Conservation (phyloP, 2,329 filamentous ascomycete genomes). For the Colletotrichum graminicola region DNA sequence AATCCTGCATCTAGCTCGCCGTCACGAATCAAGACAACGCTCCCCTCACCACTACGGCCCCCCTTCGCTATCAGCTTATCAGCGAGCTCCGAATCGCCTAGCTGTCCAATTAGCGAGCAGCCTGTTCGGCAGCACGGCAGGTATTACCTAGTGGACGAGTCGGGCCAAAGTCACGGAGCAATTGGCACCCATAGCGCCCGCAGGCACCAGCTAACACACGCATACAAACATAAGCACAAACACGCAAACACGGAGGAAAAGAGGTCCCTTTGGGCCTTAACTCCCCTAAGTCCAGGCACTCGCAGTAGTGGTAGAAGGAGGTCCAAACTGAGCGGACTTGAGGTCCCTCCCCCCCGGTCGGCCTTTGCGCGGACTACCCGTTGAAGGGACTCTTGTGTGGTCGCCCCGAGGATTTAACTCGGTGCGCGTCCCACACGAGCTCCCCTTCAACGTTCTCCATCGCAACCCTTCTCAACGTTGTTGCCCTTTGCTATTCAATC, state of each 20-base stretch:
- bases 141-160: conserved; percentile 12
- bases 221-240: background rate
- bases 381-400: conserved; percentile 38
- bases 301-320: background rate
- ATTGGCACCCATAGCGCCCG: conserved; percentile 19
- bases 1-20: conserved; percentile 2
- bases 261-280: conserved; percentile 21
- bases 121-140: conserved; percentile 1
- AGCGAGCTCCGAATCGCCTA: conserved; percentile 6
- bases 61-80: background rate
- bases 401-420: conserved; percentile 41
- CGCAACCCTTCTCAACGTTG: conserved; percentile 20
- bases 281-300: conserved; percentile 32
- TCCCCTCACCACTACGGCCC: conserved; percentile 2
- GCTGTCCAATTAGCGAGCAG: conserved; percentile 14
- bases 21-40: conserved; percentile 10
- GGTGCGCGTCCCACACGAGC: conserved; percentile 33
- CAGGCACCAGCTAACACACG: conserved; percentile 9
- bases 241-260: background rate
- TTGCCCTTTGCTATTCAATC: conserved; percentile 51
- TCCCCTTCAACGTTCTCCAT: conserved; percentile 23
- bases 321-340: conserved; percentile 15
- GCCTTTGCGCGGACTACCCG: conserved; percentile 35
- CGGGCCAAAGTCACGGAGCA: conserved; percentile 30
- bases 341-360: conserved; percentile 25